Percentiles rank a stretch among this genome's conserved stretches.
Evolutionary conservation across 192 early-diverging fungal genomes (phyloP).

Genomic region (Umbelopsis sp.): DNA sequence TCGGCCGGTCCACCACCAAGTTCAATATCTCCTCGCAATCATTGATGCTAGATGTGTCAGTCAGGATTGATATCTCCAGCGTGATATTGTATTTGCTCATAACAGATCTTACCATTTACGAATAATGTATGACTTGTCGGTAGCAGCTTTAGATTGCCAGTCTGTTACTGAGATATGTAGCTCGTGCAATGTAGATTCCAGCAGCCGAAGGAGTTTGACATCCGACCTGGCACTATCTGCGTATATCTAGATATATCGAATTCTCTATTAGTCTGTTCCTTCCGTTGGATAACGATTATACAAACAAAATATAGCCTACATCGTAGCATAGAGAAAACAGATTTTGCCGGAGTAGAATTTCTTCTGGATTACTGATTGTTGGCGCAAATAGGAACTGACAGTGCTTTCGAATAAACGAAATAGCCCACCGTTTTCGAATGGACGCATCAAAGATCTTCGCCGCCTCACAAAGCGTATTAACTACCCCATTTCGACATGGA

Average conservation of each 20-base stretch:
- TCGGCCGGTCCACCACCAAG: background rate
- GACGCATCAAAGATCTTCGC: background rate
- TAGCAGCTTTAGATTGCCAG: background rate
- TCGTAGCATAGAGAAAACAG: slow-evolving; percentile 1
- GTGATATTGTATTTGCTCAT: background rate
- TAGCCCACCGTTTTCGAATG: background rate
- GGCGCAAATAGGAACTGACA: background rate
- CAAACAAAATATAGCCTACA: background rate
- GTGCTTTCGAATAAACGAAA: background rate
- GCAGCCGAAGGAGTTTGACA: background rate
- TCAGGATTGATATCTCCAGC: background rate
- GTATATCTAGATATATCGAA: background rate
- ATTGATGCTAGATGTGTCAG: background rate
- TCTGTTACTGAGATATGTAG: background rate
- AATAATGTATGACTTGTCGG: background rate
- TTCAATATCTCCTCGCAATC: background rate
- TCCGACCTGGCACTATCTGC: background rate
- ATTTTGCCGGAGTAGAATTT: background rate
- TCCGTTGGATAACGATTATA: background rate
- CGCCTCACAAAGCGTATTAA: background rate
- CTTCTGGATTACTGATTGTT: background rate
- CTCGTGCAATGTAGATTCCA: background rate
- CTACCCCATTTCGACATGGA: background rate
- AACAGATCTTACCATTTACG: background rate
- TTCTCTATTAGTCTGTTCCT: background rate